Evolutionary conservation across 192 early-diverging fungal species (phyloP), one percentile per base, ranked within the genome.

Genomic region (Coemansia sp.): DNA sequence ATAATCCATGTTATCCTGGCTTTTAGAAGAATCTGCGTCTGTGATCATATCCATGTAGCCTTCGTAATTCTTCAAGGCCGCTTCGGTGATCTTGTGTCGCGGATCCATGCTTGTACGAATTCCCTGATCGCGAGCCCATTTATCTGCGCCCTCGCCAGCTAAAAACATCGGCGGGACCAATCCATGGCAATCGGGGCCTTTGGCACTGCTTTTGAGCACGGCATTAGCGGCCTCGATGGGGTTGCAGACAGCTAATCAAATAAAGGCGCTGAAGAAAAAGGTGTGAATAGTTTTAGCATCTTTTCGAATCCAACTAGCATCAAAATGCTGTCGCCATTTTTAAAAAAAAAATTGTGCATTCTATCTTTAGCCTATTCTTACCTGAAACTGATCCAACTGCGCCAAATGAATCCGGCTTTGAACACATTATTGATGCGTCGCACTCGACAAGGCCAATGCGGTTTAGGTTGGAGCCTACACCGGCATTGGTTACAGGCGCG

Each of bases 401-500:
- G 3, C 88, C 91, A 83, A 92, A 93, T n/a, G 71, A 67, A n/a
- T 86, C 83, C 0, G 78, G 69, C 10, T 72, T 61, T 1, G 84
- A 78, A 34, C 83, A 68, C 91, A 93, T 93, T n/a, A 93, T 71
- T 22, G 86, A 68, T 11, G 94, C 94, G 70, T 97, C 94, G 61
- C 92, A 94, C 77, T 97, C 92, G 2, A 94, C 90, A 2, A 61
- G 64, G 1, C 90, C 91, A 0, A 74, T 55, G 0, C 90, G 68
- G 19, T 87, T 91, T 16, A 94, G 80, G 65, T 96, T 96, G 0
- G 91, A 91, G 24, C 93, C 94, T 52, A 65, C 67, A 0, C 90
- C 90, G 8, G 83, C 77, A 56, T 89, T 88, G 20, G 87, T 88
- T 0, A 67, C 48, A 11, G 79, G 74, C 0, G 67, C 60, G 47